These are phyloP conservation scores for Prunus yedoensis DNA, from an alignment of 331 rosid genomes.

Conservation along the genomic window DNA sequence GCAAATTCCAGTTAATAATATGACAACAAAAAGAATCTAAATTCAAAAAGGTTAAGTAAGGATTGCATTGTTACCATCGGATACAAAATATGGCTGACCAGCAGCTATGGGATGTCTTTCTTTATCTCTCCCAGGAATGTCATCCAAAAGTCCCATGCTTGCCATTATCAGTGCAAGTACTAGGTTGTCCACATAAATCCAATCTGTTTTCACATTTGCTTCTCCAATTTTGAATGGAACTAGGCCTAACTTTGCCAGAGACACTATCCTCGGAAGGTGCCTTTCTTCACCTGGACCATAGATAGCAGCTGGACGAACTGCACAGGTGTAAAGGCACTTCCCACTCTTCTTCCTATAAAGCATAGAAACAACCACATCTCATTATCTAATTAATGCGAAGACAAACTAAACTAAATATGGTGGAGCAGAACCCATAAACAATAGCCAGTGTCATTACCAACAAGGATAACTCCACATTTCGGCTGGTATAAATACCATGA, in stretches of 20 bases:
- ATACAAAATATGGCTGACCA: conserved; percentile 91
- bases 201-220: conserved; percentile 68
- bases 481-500: neutral
- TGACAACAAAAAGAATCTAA: neutral
- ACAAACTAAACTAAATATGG: neutral
- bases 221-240: conserved; percentile 69
- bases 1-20: neutral
- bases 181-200: conserved; percentile 88
- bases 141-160: conserved; percentile 92
- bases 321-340: conserved; percentile 68
- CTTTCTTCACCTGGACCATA: conserved; percentile 97
- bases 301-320: conserved; percentile 89
- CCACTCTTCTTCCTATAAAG: conserved; percentile 47
- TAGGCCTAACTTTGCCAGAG: conserved; percentile 75
- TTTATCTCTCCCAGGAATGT: conserved; percentile 43
- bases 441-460: neutral
- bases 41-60: neutral
- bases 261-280: conserved; percentile 81
- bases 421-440: neutral
- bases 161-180: conserved; percentile 86
- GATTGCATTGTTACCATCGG: conserved; percentile 58
- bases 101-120: conserved; percentile 67
- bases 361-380: conserved; percentile 12
- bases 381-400: neutral
- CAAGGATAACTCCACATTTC: neutral